phyloP scores from a whole-genome alignment of 495 filamentous ascomycete species.

The Hypoxylon lienhwacheense region DNA sequence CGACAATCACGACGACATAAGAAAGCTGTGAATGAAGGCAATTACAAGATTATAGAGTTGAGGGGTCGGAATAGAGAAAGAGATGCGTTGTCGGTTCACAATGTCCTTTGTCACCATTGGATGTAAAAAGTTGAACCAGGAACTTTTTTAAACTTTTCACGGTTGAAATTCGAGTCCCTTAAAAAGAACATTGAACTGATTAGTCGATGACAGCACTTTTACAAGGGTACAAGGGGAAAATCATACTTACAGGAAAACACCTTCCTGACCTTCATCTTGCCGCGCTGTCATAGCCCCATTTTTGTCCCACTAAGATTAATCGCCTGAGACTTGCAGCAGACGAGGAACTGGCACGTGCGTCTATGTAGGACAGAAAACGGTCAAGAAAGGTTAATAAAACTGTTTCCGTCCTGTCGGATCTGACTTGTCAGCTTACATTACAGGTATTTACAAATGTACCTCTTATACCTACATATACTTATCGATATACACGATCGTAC shows the following conservation, averaged over 20 bases:
- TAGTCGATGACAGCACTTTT: slow-evolving; percentile 21
- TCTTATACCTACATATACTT: too few relatives aligned
- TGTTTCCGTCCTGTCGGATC: slow-evolving; percentile 22
- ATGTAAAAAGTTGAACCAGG: slow-evolving; percentile 11
- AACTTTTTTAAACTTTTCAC: slow-evolving; percentile 4
- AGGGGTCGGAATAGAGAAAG: slow-evolving; percentile 4
- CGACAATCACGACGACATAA: slow-evolving; percentile 20
- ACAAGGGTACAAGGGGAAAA: too few relatives aligned
- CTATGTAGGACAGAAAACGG: slow-evolving; percentile 16
- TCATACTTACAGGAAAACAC: slow-evolving; percentile 1
- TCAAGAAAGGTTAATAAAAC: slow-evolving; percentile 10
- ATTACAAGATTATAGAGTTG: slow-evolving; percentile 13
- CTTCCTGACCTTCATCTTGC: slow-evolving; percentile 18
- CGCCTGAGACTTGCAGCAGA: slow-evolving; percentile 9
- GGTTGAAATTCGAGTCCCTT: not conserved
- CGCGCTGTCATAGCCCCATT: slow-evolving; percentile 19
- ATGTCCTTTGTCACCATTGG: slow-evolving; percentile 29
- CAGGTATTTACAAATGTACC: too few relatives aligned
- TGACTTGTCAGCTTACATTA: not conserved
- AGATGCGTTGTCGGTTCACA: slow-evolving; percentile 2
- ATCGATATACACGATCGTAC: too few relatives aligned
- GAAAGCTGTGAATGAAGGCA: slow-evolving; percentile 14
- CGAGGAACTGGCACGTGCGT: slow-evolving; percentile 24
- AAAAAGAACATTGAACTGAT: too few relatives aligned
- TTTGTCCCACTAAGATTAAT: slow-evolving; percentile 21